Percentiles rank a stretch among this genome's conserved stretches.
phyloP scores from a whole-genome alignment of 2,329 filamentous ascomycete species.

The Penicillium aurantiogriseum region DNA sequence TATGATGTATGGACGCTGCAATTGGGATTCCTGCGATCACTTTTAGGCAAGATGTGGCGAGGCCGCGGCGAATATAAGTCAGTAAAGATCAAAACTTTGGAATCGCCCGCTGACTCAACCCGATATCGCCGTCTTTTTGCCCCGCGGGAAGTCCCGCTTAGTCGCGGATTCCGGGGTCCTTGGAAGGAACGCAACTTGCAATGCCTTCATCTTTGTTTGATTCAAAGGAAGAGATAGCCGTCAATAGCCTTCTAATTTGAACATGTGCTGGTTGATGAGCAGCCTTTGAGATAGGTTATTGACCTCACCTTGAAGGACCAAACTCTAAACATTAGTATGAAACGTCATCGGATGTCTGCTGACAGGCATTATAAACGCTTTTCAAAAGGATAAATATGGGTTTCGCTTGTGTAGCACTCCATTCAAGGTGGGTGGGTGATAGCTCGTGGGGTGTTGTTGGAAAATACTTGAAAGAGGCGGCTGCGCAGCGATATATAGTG shows the following conservation, averaged over 20 bases:
- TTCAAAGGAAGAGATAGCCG: conserved; percentile 1
- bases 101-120: conserved; percentile 27
- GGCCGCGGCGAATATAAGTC: background rate
- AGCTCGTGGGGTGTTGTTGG: background rate
- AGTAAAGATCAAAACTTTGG: conserved; percentile 6
- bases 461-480: background rate
- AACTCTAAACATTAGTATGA: background rate
- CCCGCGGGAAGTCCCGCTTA: conserved; percentile 27
- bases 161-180: conserved; percentile 13
- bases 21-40: background rate
- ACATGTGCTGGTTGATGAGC: background rate
- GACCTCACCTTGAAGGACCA: background rate
- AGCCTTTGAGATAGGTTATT: background rate
- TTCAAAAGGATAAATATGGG: background rate
- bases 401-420: background rate
- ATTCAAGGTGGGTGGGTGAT: background rate
- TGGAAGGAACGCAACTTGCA: background rate
- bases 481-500: background rate
- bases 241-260: background rate
- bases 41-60: conserved; percentile 2
- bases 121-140: conserved; percentile 33
- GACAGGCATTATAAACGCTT: background rate
- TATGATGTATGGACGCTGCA: conserved; percentile 8
- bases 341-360: conserved; percentile 4
- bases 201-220: conserved; percentile 1